Conservation (phyloP, 306 rosid species). For the Glycine soja region DNA sequence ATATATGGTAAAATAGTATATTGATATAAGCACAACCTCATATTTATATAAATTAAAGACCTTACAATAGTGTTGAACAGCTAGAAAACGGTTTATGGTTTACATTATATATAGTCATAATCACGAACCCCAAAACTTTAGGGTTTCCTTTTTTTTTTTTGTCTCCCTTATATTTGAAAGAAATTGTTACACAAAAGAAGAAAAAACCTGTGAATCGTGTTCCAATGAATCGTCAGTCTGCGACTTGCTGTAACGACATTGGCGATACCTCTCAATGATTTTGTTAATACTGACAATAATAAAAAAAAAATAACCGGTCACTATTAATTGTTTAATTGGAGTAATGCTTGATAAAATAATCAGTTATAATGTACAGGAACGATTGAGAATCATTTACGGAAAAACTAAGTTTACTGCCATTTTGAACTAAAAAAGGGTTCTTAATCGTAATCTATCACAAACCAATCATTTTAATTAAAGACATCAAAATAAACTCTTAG, state of each 20-base stretch:
- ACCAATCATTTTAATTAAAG: too few relatives aligned
- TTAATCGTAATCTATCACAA: too few relatives aligned
- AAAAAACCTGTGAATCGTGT: slow-evolving; percentile 65
- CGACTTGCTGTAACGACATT: slow-evolving; percentile 53
- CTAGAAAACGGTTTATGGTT: too few relatives aligned
- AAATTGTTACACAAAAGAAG: neutral
- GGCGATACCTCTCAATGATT: slow-evolving; percentile 74
- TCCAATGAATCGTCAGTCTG: slow-evolving; percentile 46
- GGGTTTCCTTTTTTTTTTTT: neutral
- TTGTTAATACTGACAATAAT: slow-evolving; percentile 55
- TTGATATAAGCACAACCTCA: neutral
- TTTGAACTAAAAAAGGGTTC: too few relatives aligned
- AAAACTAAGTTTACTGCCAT: too few relatives aligned
- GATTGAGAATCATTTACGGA: neutral
- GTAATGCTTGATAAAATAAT: neutral
- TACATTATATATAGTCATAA: neutral
- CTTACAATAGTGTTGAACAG: too few relatives aligned
- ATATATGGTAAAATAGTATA: neutral
- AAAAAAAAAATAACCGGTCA: neutral
- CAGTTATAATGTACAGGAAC: neutral
- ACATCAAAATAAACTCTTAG: too few relatives aligned
- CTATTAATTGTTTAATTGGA: neutral
- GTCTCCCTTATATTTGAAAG: neutral
- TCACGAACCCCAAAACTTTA: neutral
- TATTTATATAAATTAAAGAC: neutral